Evolutionary conservation across 192 early-diverging fungal genomes (phyloP).

Genomic region (Dimargaris xerosporica): DNA sequence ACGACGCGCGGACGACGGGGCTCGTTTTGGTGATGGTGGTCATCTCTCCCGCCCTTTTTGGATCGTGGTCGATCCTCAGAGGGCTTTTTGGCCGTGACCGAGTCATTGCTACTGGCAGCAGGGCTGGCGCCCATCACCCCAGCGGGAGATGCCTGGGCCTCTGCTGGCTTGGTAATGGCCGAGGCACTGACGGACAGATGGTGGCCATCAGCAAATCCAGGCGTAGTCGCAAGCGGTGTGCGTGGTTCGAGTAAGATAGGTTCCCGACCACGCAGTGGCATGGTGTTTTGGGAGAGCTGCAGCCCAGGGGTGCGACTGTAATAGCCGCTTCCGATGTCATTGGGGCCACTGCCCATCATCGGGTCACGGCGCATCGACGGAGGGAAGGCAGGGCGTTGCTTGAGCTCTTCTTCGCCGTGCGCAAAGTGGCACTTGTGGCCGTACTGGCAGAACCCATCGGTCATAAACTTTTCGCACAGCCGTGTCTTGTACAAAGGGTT

Average conservation of each 20-base stretch:
- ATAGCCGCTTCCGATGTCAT: constrained; percentile 9
- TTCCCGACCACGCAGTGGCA: constrained; percentile 13
- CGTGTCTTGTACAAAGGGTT: constrained; percentile 72
- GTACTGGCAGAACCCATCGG: constrained; percentile 64
- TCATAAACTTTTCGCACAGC: constrained; percentile 66
- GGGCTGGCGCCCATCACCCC: too few relatives aligned
- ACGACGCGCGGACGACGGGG: too few relatives aligned
- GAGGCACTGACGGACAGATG: too few relatives aligned
- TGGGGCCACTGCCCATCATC: constrained; percentile 17
- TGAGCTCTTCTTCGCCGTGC: constrained; percentile 29
- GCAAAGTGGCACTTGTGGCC: constrained; percentile 79
- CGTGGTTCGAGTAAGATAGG: constrained; percentile 20
- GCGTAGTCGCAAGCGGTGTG: constrained; percentile 15
- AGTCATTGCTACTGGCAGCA: too few relatives aligned
- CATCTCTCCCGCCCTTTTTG: too few relatives aligned
- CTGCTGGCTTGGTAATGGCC: too few relatives aligned
- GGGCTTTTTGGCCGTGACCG: too few relatives aligned
- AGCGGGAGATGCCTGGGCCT: too few relatives aligned
- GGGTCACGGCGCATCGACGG: constrained; percentile 16
- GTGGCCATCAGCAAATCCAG: constrained; percentile 6
- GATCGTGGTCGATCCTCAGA: too few relatives aligned
- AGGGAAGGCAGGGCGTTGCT: constrained; percentile 24
- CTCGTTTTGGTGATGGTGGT: too few relatives aligned
- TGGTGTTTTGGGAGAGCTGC: constrained; percentile 10
- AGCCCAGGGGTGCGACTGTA: constrained; percentile 12